Base-by-base conservation (phyloP, 202 grass and related monocot species). In the Setaria italica region DNA sequence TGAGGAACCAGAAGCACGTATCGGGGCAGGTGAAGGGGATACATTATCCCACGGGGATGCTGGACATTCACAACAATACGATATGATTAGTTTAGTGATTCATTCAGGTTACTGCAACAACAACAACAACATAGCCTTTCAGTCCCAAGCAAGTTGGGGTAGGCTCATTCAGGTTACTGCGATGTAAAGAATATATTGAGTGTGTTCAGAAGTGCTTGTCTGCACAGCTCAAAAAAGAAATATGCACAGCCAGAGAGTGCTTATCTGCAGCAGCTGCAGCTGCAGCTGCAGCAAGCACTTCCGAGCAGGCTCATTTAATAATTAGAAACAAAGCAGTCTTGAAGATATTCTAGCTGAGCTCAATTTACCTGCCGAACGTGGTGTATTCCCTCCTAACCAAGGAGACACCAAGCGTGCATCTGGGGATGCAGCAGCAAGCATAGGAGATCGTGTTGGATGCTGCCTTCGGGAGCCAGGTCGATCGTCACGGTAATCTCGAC, bases 391-490 rank as follows among this genome's bases (percentile, higher is more conserved):
- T 5, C 88, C 97, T 79, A 92, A 71, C 97, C 91, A 99, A 75
- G 97, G 97, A 72, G 97, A 99, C 11, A 99, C 93, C 78, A 99
- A 88, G 4, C 90, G 97, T 71, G 93, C 97, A 81, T 99, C 97
- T 14, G 97, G 97, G 48, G 97, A 99, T 87, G 97, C 97, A 75
- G 88, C 93, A 81, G 43, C 88, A 35, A 99, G 82, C 91, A 99
- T 91, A 73, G 97, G 97, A 64, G 91, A 99, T 45, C 80, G 90
- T 74, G 85, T 86, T 78, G 93, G 81, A 84, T 82, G 79, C 9
- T 89, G 85, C 73, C 92, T 94, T 33, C 67, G 89, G 60, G 93
- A 89, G 48, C 82, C 57, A 74, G 91, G 82, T 2, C 89, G 85
- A 50, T 69, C 85, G 46, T 94, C 93, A 63, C 86, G 87, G 78